Evolutionary conservation across 441 rosid species (phyloP).

Genomic region (Pelargonium australe): DNA sequence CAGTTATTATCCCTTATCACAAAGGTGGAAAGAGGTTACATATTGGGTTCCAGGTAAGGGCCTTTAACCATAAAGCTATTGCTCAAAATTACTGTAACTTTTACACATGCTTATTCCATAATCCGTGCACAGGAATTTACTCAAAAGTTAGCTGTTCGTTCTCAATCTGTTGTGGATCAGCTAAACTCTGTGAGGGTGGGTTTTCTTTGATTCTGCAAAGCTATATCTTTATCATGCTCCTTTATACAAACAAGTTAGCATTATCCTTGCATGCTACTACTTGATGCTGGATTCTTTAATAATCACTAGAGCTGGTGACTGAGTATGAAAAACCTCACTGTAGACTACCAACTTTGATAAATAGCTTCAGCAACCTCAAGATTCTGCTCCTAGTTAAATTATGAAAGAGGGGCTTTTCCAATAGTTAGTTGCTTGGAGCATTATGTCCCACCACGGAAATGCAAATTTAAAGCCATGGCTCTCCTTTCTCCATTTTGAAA

Average conservation of each 20-base stretch:
- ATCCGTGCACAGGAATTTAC: slow-evolving; percentile 55
- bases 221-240: not conserved
- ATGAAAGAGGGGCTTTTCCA: no score
- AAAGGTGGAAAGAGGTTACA: slow-evolving; percentile 96
- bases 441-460: not conserved
- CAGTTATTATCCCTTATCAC: slow-evolving; percentile 89
- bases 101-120: slow-evolving; percentile 1
- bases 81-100: not conserved
- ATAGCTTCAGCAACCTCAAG: not conserved
- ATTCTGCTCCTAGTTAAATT: no score
- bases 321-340: not conserved
- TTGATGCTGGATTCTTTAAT: not conserved
- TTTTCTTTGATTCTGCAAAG: slow-evolving; percentile 10
- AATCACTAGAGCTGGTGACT: not conserved
- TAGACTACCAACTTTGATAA: not conserved
- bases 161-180: slow-evolving; percentile 57
- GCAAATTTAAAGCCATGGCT: not conserved
- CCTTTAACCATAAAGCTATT: slow-evolving; percentile 1
- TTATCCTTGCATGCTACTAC: not conserved
- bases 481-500: not conserved
- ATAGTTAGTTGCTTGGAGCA: no score
- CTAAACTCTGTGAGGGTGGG: slow-evolving; percentile 57
- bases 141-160: slow-evolving; percentile 72
- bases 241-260: not conserved
- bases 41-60: slow-evolving; percentile 74